Conservation (phyloP, 2,329 filamentous ascomycete species). For the Diaporthe nobilis region DNA sequence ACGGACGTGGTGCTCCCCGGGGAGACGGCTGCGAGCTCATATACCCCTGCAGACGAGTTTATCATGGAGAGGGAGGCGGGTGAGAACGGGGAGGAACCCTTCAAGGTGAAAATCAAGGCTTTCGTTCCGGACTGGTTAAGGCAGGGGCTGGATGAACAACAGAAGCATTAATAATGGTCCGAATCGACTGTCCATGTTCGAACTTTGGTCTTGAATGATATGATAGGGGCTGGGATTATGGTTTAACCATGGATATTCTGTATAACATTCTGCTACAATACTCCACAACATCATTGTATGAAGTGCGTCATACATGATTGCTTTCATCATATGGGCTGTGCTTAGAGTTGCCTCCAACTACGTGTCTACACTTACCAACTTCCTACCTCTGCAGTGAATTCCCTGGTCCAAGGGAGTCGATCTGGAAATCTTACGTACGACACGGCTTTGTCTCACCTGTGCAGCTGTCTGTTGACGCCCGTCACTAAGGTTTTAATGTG, state of each 20-base stretch:
- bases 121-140: constrained; percentile 86
- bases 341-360: no score
- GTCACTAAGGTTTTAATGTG: not conserved
- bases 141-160: constrained; percentile 53
- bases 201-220: not conserved
- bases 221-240: not conserved
- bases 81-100: constrained; percentile 59
- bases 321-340: not conserved
- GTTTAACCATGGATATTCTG: not conserved
- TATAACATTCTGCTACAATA: not conserved
- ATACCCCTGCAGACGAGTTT: constrained; percentile 73
- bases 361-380: not conserved
- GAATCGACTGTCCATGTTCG: constrained; percentile 22
- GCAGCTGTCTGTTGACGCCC: not conserved
- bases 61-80: constrained; percentile 62
- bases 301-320: not conserved
- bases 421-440: not conserved
- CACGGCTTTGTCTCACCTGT: not conserved
- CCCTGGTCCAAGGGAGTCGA: not conserved
- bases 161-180: constrained; percentile 33
- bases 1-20: constrained; percentile 82
- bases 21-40: constrained; percentile 74
- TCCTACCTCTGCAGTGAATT: not conserved
- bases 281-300: not conserved
- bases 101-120: constrained; percentile 76